Percentiles rank a stretch among this genome's conserved stretches.
Conservation (phyloP, 257 asterid species). For the Fraxinus cuspidata region DNA sequence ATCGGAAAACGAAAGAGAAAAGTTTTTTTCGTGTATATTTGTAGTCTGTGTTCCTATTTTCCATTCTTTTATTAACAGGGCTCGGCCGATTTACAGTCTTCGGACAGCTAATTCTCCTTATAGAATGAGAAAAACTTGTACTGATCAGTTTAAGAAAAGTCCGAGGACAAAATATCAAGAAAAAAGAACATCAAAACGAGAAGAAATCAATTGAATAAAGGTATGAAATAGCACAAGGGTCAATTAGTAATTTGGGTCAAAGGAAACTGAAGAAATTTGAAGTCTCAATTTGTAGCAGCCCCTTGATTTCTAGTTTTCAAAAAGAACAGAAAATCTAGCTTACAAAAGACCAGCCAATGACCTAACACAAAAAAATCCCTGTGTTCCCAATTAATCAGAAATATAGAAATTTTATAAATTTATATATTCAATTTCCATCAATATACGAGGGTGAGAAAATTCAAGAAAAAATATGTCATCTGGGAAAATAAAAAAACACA, state of each 20-base stretch:
- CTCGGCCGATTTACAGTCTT: too few species aligned
- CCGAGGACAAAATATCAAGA: background rate
- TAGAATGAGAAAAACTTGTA: too few species aligned
- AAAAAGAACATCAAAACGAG: background rate
- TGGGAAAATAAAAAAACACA: background rate
- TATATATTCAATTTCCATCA: background rate
- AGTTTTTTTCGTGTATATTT: too few species aligned
- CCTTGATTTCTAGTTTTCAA: slow-evolving; percentile 35
- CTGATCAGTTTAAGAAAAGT: background rate
- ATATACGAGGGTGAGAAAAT: slow-evolving; percentile 15
- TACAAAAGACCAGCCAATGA: slow-evolving; percentile 5
- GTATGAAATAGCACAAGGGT: slow-evolving; percentile 23
- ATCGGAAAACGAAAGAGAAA: too few species aligned
- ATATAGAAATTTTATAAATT: background rate
- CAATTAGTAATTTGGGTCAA: slow-evolving; percentile 15
- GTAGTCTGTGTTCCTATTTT: too few species aligned
- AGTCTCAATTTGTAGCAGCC: slow-evolving; percentile 24
- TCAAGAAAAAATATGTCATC: background rate
- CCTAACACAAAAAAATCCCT: background rate
- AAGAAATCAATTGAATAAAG: background rate
- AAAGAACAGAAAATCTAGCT: slow-evolving; percentile 19
- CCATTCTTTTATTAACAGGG: too few species aligned
- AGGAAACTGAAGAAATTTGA: slow-evolving; percentile 1
- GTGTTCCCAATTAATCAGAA: background rate
- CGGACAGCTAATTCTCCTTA: too few species aligned